These are phyloP conservation scores for Dendrobium chrysotoxum DNA, from an alignment of 106 monocot genomes.

Conservation along the genomic window DNA sequence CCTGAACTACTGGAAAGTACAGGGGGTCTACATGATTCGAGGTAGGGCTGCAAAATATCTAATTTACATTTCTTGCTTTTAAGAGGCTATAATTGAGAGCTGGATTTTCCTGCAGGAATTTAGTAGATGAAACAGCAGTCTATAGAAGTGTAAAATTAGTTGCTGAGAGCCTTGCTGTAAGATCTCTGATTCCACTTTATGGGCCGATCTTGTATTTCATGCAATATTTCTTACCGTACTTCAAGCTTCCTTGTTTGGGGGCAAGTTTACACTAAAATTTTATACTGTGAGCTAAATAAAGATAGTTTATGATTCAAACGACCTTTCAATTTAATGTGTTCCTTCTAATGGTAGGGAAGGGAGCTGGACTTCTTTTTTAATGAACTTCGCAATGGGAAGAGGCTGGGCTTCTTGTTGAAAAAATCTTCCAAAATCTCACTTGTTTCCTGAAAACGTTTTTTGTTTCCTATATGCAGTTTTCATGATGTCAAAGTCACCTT, in stretches of 20 bases:
- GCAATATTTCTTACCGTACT: background rate
- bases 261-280: background rate
- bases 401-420: too few relatives aligned
- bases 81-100: background rate
- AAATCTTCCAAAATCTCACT: too few relatives aligned
- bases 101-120: constrained; percentile 38
- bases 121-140: constrained; percentile 56
- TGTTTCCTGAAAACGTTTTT: too few relatives aligned
- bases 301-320: too few relatives aligned
- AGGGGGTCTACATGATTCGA: constrained; percentile 68
- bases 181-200: constrained; percentile 10
- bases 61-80: background rate
- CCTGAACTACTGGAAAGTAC: constrained; percentile 79
- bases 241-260: background rate
- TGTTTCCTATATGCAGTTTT: too few relatives aligned
- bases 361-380: too few relatives aligned
- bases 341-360: too few relatives aligned
- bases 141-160: constrained; percentile 74
- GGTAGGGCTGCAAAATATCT: constrained; percentile 25
- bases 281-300: background rate
- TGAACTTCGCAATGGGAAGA: too few relatives aligned
- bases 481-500: too few relatives aligned
- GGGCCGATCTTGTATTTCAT: background rate
- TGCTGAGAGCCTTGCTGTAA: constrained; percentile 96
- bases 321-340: too few relatives aligned